Percentiles rank a stretch among this genome's conserved stretches.
phyloP scores from a whole-genome alignment of 352 stramenopile species.

The Phytophthora crassamura region DNA sequence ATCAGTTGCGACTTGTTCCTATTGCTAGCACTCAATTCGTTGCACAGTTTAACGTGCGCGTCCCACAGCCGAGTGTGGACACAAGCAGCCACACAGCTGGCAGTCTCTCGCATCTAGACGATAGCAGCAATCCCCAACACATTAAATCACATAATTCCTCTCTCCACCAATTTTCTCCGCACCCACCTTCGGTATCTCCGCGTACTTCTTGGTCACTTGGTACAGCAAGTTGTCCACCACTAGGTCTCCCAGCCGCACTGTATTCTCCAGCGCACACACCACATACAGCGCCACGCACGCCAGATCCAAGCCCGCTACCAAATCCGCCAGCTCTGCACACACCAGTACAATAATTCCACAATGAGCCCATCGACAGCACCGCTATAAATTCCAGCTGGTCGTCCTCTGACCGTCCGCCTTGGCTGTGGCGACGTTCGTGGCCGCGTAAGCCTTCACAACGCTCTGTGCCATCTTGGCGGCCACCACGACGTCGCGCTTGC shows the following conservation, averaged over 20 bases:
- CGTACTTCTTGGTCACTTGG: conserved; percentile 79
- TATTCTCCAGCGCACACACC: conserved; percentile 48
- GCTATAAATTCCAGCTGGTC: background rate
- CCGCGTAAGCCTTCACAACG: conserved; percentile 66
- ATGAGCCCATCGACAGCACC: too few relatives aligned
- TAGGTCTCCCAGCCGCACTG: conserved; percentile 59
- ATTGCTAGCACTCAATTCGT: conserved; percentile 2
- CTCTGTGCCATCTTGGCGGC: conserved; percentile 67
- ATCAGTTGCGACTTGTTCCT: conserved; percentile 18
- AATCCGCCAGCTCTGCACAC: conserved; percentile 29
- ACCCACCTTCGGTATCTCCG: conserved; percentile 55
- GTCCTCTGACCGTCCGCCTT: conserved; percentile 27
- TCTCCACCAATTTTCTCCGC: background rate
- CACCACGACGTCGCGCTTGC: conserved; percentile 49
- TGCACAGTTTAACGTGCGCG: conserved; percentile 36
- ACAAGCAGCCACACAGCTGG: conserved; percentile 50
- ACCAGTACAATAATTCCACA: too few relatives aligned
- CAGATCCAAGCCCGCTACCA: conserved; percentile 55
- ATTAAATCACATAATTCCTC: background rate
- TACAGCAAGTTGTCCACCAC: conserved; percentile 85
- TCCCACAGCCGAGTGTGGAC: conserved; percentile 66
- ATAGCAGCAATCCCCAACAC: background rate
- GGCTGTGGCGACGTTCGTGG: conserved; percentile 5
- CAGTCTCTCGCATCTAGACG: conserved; percentile 31
- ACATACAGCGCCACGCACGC: conserved; percentile 62